Evolutionary conservation across 768 basidiomycete genomes (phyloP), one percentile per base, ranked within the genome.

Genomic region (Sarcodon sp.): DNA sequence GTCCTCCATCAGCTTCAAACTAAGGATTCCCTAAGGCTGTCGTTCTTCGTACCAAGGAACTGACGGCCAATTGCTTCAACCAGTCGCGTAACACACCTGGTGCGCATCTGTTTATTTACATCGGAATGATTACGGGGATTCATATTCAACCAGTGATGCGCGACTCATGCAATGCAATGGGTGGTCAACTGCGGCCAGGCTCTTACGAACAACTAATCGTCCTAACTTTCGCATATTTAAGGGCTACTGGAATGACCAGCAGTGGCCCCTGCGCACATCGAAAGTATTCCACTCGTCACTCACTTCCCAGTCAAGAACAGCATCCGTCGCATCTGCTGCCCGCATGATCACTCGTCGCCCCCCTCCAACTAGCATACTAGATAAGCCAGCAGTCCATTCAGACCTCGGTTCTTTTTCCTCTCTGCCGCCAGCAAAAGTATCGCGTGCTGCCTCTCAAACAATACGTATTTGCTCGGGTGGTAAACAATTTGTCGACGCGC

Each of bases 131-230:
- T 27, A 27, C 21, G 4, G 21, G 4, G 21, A 27, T 27, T 27
- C 21, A 27, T 27, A 27, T 27, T 27, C 21, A 27, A 27, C 21
- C 50, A 75, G 79, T 70, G 58, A 82, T 81, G 79, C 74, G 59
- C 73, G 59, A 63, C 74, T 69, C 75, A 84, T 85, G 83, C 79
- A 69, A 83, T 81, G 80, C 72, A 73, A 66, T 64, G 74, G 70
- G 73, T 70, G 68, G 53, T 68, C 64, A 57, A 62, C 70, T 59
- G 70, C 76, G 39, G 27, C 27, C 39, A 15, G 39, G 39, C 27
- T 27, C 39, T 41, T 41, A 15, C 39, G 39, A 41, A 15, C 27
- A 15, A 15, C 11, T 8, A 27, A 9, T 27, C 27, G 15, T 41
- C 39, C 8, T 70, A 76, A 67, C 61, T 63, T 66, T 60, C 53